phyloP scores from a whole-genome alignment of 2,329 filamentous ascomycete genomes.

The Epichloe aotearoae region DNA sequence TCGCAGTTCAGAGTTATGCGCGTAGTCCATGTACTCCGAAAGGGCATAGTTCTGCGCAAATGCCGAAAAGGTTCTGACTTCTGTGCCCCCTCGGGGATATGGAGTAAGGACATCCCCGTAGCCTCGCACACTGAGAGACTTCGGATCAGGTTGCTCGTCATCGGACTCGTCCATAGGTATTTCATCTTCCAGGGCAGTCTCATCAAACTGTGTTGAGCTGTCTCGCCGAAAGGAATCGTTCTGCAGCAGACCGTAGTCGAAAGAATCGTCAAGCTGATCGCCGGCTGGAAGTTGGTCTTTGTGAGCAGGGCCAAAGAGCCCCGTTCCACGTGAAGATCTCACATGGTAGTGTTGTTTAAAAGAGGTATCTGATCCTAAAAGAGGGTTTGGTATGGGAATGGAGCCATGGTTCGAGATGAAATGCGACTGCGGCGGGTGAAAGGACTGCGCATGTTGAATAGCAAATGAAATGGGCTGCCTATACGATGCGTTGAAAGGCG shows the following conservation, averaged over 20 bases:
- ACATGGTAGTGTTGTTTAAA: constrained; percentile 1
- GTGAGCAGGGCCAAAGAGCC: neutral
- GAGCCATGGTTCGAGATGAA: constrained; percentile 3
- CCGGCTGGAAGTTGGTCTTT: constrained; percentile 6
- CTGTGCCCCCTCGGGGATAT: constrained; percentile 23
- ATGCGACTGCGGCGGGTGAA: neutral
- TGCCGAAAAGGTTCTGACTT: constrained; percentile 35
- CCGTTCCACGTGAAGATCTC: neutral
- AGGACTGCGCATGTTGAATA: neutral
- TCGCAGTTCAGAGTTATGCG: constrained; percentile 57
- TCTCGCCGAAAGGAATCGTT: neutral
- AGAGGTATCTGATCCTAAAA: constrained; percentile 6
- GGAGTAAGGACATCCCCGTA: constrained; percentile 23
- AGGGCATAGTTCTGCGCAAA: constrained; percentile 39
- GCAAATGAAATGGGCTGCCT: constrained; percentile 6
- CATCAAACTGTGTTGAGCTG: neutral
- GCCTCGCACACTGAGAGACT: constrained; percentile 5
- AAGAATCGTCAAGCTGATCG: constrained; percentile 3
- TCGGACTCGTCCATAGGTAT: constrained; percentile 38
- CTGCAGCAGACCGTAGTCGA: neutral
- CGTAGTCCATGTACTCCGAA: constrained; percentile 52
- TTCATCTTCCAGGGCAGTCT: constrained; percentile 2
- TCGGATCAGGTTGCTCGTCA: constrained; percentile 34
- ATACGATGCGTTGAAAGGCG: constrained; percentile 15
- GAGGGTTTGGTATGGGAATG: constrained; percentile 10